Percentiles rank a stretch among this genome's conserved stretches.
Evolutionary conservation across 2,329 filamentous ascomycete species (phyloP).

Genomic region (Fusarium burgessii): DNA sequence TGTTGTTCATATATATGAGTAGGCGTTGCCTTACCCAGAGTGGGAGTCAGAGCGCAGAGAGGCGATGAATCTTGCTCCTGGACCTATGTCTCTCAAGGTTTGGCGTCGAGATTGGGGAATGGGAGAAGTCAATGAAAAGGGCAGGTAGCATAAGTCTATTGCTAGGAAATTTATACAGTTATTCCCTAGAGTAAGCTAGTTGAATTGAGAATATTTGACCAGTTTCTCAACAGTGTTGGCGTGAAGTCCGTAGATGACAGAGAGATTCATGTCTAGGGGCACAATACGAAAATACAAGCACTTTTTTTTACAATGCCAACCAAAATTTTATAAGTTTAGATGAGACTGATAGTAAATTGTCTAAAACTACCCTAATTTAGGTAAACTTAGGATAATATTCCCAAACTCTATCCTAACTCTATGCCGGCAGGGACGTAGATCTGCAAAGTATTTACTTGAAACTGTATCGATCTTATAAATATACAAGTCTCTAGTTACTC

Average conservation of each 20-base stretch:
- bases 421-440: not conserved
- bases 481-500: not conserved
- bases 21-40: constrained; percentile 44
- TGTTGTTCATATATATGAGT: constrained; percentile 57
- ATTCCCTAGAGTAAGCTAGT: not conserved
- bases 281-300: too few species aligned
- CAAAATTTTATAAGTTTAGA: not conserved
- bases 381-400: not conserved
- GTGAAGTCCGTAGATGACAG: not conserved
- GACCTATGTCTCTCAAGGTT: constrained; percentile 42
- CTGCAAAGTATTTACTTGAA: too few species aligned
- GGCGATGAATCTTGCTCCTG: constrained; percentile 38
- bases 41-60: constrained; percentile 39
- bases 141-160: not conserved
- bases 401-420: too few species aligned
- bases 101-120: constrained; percentile 35
- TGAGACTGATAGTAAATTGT: too few species aligned
- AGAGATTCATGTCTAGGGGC: not conserved
- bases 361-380: not conserved
- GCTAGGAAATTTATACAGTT: too few species aligned
- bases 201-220: not conserved
- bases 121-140: constrained; percentile 21
- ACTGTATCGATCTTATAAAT: not conserved
- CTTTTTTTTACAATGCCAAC: too few species aligned
- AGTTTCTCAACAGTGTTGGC: not conserved